These are phyloP conservation scores for Fusarium globosum DNA, from an alignment of 2,329 filamentous ascomycete species.

Conservation along the genomic window DNA sequence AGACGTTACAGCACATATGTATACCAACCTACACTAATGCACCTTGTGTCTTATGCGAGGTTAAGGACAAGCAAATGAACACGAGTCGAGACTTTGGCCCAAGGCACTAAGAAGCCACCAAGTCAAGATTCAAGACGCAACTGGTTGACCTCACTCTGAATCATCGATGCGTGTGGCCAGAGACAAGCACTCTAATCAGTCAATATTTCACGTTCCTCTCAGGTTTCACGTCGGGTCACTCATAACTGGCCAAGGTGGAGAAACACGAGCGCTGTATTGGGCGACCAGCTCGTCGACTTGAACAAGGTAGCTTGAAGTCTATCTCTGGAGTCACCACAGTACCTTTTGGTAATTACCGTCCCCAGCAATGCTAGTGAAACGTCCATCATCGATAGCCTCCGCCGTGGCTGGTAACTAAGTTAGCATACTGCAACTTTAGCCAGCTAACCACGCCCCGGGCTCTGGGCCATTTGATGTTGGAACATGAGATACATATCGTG, in stretches of 20 bases:
- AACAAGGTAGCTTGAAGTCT: not conserved
- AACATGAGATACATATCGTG: not conserved
- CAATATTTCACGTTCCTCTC: conserved; percentile 35
- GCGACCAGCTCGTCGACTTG: conserved; percentile 9
- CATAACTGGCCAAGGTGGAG: conserved; percentile 23
- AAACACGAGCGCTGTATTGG: conserved; percentile 16
- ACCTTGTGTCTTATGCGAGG: conserved; percentile 20
- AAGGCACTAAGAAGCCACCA: not conserved
- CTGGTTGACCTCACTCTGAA: conserved; percentile 20
- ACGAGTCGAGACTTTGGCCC: conserved; percentile 4
- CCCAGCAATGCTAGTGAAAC: conserved; percentile 23
- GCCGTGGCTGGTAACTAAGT: not conserved
- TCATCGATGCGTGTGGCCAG: conserved; percentile 19
- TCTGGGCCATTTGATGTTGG: conserved; percentile 2
- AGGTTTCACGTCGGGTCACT: conserved; percentile 35
- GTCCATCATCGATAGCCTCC: conserved; percentile 1
- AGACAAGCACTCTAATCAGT: conserved; percentile 19
- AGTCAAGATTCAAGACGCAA: conserved; percentile 17
- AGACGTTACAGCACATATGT: conserved; percentile 14
- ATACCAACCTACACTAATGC: conserved; percentile 21
- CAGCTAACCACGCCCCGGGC: conserved; percentile 21
- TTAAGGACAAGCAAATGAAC: conserved; percentile 27
- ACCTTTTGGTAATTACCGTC: not conserved
- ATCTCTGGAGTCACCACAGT: conserved; percentile 13
- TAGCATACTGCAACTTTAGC: not conserved